These are phyloP conservation scores for Ganoderma leucocontextum DNA, from an alignment of 1,284 basidiomycete genomes.

Conservation along the genomic window DNA sequence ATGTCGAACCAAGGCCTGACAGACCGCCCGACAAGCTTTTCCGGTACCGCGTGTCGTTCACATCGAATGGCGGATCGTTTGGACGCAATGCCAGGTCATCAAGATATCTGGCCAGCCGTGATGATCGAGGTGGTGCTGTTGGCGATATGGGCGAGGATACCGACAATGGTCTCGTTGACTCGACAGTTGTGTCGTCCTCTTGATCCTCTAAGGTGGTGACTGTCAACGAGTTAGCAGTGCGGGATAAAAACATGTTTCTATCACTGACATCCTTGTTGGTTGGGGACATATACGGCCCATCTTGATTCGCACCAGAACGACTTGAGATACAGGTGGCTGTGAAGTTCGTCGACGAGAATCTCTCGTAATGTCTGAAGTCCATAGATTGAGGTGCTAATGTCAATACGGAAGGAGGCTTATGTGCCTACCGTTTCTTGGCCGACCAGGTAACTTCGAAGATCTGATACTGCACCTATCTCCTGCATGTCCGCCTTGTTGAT, in stretches of 20 bases:
- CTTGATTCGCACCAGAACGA: conserved; percentile 95
- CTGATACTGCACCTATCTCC: conserved; percentile 93
- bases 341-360: conserved; percentile 94
- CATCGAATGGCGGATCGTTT: conserved; percentile 81
- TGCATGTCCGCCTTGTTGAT: conserved; percentile 93
- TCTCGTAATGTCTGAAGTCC: conserved; percentile 81
- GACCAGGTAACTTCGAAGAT: conserved; percentile 87
- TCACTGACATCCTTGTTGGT: conserved; percentile 79
- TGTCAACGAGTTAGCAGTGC: conserved; percentile 36
- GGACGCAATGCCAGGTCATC: conserved; percentile 77
- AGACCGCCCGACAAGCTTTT: conserved; percentile 38
- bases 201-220: conserved; percentile 69
- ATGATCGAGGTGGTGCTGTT: conserved; percentile 42
- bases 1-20: conserved; percentile 34
- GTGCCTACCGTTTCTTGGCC: conserved; percentile 85
- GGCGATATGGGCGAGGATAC: conserved; percentile 47
- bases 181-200: conserved; percentile 46
- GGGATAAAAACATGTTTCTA: not conserved
- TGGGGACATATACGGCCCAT: conserved; percentile 87
- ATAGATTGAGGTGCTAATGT: conserved; percentile 4
- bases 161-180: conserved; percentile 19
- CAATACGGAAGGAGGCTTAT: not conserved
- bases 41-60: conserved; percentile 62
- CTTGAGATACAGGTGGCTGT: conserved; percentile 98
- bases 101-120: conserved; percentile 72